Conservation (phyloP, 2,329 filamentous ascomycete genomes). For the Cytospora chrysosperma region DNA sequence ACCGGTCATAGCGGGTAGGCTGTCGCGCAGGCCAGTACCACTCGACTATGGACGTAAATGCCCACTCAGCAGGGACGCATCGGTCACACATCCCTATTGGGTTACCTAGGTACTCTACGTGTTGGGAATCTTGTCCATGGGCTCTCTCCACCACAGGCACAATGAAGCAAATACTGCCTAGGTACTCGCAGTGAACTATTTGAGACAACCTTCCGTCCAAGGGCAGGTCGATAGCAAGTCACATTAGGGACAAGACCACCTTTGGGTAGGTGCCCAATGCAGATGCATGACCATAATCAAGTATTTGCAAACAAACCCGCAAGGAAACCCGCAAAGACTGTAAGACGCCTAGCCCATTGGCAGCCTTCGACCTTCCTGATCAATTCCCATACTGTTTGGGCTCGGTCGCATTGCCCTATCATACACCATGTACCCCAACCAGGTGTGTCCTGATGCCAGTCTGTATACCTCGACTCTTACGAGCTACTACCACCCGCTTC, state of each 20-base stretch:
- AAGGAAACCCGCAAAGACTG: background rate
- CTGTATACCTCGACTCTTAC: background rate
- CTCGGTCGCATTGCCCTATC: background rate
- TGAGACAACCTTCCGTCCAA: background rate
- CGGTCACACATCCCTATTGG: background rate
- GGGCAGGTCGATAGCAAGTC: background rate
- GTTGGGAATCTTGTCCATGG: background rate
- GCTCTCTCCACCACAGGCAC: background rate
- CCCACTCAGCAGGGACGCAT: background rate
- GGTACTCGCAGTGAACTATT: background rate
- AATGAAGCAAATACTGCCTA: background rate
- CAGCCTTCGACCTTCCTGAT: background rate
- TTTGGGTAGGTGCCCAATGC: background rate
- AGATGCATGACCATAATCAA: background rate
- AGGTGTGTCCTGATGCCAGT: background rate
- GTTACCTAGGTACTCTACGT: background rate
- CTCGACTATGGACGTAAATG: background rate
- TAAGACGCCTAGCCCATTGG: background rate
- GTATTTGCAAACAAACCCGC: background rate
- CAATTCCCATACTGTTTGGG: background rate
- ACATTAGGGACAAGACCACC: background rate
- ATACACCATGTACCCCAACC: background rate
- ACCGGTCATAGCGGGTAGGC: background rate
- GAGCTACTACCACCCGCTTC: slow-evolving; percentile 21
- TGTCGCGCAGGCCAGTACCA: background rate